Conservation (phyloP, 2,329 filamentous ascomycete species). For the Exophiala spinifera region DNA sequence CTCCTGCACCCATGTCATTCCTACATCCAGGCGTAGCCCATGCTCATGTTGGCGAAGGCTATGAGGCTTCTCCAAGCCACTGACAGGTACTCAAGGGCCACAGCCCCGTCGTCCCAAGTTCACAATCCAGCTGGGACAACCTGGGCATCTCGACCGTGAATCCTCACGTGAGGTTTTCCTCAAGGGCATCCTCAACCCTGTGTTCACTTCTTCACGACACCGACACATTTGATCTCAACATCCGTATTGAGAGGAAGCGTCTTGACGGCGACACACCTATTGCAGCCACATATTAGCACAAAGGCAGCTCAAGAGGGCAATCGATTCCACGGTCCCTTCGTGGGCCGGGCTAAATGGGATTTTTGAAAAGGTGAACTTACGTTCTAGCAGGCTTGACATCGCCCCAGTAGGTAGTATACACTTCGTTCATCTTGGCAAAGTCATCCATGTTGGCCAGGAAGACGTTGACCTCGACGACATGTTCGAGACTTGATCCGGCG, state of each 20-base stretch:
- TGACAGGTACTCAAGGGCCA: no score
- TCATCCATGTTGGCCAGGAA: slow-evolving; percentile 64
- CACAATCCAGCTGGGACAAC: not conserved
- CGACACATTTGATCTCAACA: slow-evolving; percentile 55
- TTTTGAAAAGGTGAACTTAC: not conserved
- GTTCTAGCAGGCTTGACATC: slow-evolving; percentile 56
- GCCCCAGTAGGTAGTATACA: slow-evolving; percentile 68
- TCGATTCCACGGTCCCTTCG: not conserved
- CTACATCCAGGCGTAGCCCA: no score
- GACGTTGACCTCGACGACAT: slow-evolving; percentile 65
- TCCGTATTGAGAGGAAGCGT: slow-evolving; percentile 50
- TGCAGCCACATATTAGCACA: not conserved
- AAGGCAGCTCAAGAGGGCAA: not conserved
- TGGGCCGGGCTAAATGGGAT: not conserved
- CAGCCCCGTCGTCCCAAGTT: no score
- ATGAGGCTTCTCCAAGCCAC: no score
- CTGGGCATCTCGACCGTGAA: not conserved
- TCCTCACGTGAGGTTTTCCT: no score
- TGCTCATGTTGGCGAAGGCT: no score
- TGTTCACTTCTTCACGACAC: slow-evolving; percentile 24
- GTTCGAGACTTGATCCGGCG: slow-evolving; percentile 56
- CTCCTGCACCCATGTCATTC: no score
- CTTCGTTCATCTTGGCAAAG: slow-evolving; percentile 74
- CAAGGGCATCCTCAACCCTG: no score
- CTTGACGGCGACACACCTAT: slow-evolving; percentile 50